Percentiles rank a stretch among this genome's conserved stretches.
Conservation (phyloP, 768 basidiomycete species). For the Mycena alexandri region DNA sequence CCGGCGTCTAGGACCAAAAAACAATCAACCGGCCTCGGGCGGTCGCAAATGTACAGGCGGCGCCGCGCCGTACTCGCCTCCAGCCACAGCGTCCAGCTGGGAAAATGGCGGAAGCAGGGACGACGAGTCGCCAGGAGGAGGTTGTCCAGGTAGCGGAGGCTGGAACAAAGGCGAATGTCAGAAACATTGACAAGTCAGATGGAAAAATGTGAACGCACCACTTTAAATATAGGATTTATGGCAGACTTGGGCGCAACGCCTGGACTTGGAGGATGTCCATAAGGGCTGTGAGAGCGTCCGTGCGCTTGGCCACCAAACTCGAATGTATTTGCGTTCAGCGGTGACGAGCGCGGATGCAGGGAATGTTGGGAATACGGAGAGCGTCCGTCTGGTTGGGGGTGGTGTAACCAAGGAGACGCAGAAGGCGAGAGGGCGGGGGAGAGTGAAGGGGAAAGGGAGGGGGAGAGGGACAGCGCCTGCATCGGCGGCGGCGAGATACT, state of each 20-base stretch:
- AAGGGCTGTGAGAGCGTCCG: conserved; percentile 53
- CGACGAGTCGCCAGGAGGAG: conserved; percentile 56
- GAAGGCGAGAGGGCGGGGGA: conserved; percentile 54
- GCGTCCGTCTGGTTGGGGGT: conserved; percentile 35
- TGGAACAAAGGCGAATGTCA: conserved; percentile 44
- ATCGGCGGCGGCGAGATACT: conserved; percentile 83
- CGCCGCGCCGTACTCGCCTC: conserved; percentile 76
- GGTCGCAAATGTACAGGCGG: conserved; percentile 78
- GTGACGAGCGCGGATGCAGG: conserved; percentile 48
- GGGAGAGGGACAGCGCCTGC: conserved; percentile 70
- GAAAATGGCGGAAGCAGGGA: conserved; percentile 82
- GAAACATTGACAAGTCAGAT: conserved; percentile 41
- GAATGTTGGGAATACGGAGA: conserved; percentile 50
- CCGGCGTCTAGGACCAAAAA: conserved; percentile 35
- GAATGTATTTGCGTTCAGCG: conserved; percentile 59
- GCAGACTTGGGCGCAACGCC: conserved; percentile 72
- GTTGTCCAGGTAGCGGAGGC: conserved; percentile 64
- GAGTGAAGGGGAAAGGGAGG: conserved; percentile 54
- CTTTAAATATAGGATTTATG: conserved; percentile 92
- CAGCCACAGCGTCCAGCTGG: conserved; percentile 86
- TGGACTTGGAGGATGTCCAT: conserved; percentile 73
- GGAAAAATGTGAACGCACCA: conserved; percentile 70
- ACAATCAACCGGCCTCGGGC: conserved; percentile 59
- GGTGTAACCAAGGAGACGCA: conserved; percentile 52
- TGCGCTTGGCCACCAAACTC: conserved; percentile 62